phyloP scores from a whole-genome alignment of 2,329 filamentous ascomycete genomes.

The Metarhizium rileyi region DNA sequence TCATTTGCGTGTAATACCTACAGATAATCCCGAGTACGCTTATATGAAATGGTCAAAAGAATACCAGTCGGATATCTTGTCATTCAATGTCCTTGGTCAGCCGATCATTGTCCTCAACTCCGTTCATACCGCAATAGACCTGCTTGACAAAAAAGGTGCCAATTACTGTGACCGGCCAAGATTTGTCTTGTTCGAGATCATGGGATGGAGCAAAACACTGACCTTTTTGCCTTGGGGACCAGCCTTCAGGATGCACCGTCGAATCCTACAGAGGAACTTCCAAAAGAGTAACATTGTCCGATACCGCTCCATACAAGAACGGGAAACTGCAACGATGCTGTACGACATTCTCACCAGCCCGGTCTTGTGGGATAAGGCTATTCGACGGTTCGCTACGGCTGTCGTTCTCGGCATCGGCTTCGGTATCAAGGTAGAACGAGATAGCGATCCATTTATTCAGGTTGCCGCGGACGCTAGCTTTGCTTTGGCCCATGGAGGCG shows the following conservation, averaged over 20 bases:
- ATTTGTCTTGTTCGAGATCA: conserved; percentile 32
- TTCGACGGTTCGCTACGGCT: conserved; percentile 29
- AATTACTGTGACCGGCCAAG: conserved; percentile 35
- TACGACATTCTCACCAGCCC: conserved; percentile 22
- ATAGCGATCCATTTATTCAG: conserved; percentile 30
- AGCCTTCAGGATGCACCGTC: conserved; percentile 33
- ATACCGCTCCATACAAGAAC: conserved; percentile 25
- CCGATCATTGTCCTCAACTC: conserved; percentile 34
- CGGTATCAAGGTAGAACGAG: conserved; percentile 27
- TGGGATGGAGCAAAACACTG: conserved; percentile 37
- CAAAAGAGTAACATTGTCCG: conserved; percentile 26
- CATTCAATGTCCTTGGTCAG: conserved; percentile 23
- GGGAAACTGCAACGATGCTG: conserved; percentile 21
- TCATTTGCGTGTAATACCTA: conserved; percentile 32
- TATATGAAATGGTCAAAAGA: conserved; percentile 21
- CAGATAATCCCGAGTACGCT: conserved; percentile 20
- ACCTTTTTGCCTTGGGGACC: conserved; percentile 34
- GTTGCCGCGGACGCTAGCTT: conserved; percentile 23
- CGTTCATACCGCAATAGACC: conserved; percentile 29
- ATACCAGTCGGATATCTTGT: conserved; percentile 41
- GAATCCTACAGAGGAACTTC: conserved; percentile 33
- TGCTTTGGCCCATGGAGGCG: conserved; percentile 19
- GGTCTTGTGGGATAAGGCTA: conserved; percentile 24
- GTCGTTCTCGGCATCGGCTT: conserved; percentile 34
- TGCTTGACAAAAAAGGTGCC: conserved; percentile 33